Base-by-base conservation (phyloP, 495 filamentous ascomycete species). In the Copromyces sp. region DNA sequence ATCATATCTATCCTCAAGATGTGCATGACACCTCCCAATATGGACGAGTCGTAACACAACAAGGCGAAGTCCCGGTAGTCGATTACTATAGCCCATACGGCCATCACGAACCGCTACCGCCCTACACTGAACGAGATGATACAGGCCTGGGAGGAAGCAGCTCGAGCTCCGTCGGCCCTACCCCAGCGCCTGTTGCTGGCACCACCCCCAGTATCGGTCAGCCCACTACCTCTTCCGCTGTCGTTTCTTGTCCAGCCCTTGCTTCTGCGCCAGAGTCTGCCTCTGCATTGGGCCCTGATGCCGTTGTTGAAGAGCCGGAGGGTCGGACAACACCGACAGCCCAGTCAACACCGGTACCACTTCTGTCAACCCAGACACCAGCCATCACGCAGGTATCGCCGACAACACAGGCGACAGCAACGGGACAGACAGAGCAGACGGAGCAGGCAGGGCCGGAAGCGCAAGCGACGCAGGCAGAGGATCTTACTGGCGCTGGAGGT, bases 61-160 rank as follows among this genome's bases (percentile, higher is more conserved):
- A 65, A 35, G 53, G 53, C 53, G 53, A 65, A 65, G 53, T 65
- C 53, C 53, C 53, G 29, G 29, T 65, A 65, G 53, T 65, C 53
- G 53, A 65, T 29, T 65, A 65, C 53, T 65, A 65, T 65, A 17
- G 93, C n/a, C 92, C 92, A 0, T 92, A 95, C 76, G 94, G 94
- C 1, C 94, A 97, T 80, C 91, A 92, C 3, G 94, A 98, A 78
- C 92, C 94, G 75, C 83, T 97, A 40, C 94, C 94, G 20, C 94
- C 94, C 14, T 98, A 98, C 81, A 91, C 93, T 14, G 53, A 65
- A 35, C 53, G 53, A 9, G 53, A 65, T 29, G 37, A 65, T 65
- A 65, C 53, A 65, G 86, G 91, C 74, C 94, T 75, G 77, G 74
- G 32, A 78, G 79, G 71, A 83, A 75, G 70, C 81, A 38, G 38